A percentile compares a stretch with the other conserved stretches of the same genome.
These are phyloP conservation scores for Prunus yedoensis DNA, from an alignment of 331 rosid species.

Conservation along the genomic window DNA sequence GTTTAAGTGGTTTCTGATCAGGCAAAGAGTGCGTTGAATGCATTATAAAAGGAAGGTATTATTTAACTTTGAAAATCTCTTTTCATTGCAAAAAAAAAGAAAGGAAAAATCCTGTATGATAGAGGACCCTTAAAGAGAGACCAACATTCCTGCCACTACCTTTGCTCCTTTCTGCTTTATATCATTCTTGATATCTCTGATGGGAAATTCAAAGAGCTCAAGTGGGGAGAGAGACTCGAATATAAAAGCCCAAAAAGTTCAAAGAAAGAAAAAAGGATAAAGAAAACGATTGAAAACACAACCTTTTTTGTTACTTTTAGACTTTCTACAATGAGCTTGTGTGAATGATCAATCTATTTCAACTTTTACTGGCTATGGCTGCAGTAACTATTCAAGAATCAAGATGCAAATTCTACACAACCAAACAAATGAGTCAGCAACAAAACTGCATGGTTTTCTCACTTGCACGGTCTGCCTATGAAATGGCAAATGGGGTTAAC, in stretches of 20 bases:
- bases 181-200: conserved; percentile 15
- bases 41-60: conserved; percentile 7
- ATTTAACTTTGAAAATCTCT: background rate
- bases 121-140: conserved; percentile 29
- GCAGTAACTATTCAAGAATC: conserved; percentile 2
- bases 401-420: background rate
- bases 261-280: background rate
- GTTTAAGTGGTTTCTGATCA: conserved; percentile 11
- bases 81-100: background rate
- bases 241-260: conserved; percentile 21
- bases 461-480: background rate
- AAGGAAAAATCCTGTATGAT: background rate
- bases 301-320: background rate
- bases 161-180: conserved; percentile 13
- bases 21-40: conserved; percentile 18
- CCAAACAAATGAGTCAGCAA: background rate
- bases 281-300: background rate
- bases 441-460: background rate
- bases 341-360: background rate
- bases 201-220: background rate
- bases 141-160: conserved; percentile 20
- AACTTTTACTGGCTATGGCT: background rate
- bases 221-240: conserved; percentile 23
- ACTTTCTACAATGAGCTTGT: background rate
- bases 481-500: background rate